These are phyloP conservation scores for Citrus inodora DNA, from an alignment of 345 rosid species.

Conservation along the genomic window DNA sequence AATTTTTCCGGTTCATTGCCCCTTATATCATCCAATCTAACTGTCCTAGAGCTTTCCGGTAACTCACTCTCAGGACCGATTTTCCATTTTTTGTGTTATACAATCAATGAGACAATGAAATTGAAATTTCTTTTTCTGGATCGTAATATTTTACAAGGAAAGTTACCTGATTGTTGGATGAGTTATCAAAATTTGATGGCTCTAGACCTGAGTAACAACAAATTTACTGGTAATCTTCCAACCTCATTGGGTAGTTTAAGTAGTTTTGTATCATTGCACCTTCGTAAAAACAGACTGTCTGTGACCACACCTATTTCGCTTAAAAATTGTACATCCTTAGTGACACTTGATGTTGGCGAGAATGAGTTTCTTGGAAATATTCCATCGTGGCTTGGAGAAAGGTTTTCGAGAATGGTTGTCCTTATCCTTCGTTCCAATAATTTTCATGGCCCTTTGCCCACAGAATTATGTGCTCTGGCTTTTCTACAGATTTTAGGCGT, in stretches of 20 bases:
- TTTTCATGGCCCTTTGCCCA: slow-evolving; percentile 1
- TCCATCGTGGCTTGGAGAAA: slow-evolving; percentile 5
- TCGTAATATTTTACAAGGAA: slow-evolving; percentile 20
- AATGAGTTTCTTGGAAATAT: neutral
- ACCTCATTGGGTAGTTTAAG: too few species aligned
- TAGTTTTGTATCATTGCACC: neutral
- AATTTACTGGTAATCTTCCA: too few species aligned
- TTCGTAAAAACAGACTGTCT: neutral
- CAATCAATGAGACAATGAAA: neutral
- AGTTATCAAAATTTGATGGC: too few species aligned
- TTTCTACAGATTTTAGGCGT: neutral
- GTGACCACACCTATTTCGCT: neutral
- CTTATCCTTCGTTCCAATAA: neutral
- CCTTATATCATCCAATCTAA: neutral
- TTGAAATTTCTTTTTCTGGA: slow-evolving; percentile 32
- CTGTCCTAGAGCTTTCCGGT: slow-evolving; percentile 31
- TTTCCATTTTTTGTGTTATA: slow-evolving; percentile 21
- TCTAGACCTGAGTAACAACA: too few species aligned
- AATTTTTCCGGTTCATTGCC: slow-evolving; percentile 16
- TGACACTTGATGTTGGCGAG: neutral
- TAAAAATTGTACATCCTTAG: neutral
- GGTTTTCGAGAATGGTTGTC: too few species aligned
- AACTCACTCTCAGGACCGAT: slow-evolving; percentile 34
- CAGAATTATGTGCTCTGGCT: neutral
- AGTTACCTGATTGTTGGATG: too few species aligned